Base-by-base conservation (phyloP, 2,329 filamentous ascomycete genomes). In the Zymoseptoria crescenta region DNA sequence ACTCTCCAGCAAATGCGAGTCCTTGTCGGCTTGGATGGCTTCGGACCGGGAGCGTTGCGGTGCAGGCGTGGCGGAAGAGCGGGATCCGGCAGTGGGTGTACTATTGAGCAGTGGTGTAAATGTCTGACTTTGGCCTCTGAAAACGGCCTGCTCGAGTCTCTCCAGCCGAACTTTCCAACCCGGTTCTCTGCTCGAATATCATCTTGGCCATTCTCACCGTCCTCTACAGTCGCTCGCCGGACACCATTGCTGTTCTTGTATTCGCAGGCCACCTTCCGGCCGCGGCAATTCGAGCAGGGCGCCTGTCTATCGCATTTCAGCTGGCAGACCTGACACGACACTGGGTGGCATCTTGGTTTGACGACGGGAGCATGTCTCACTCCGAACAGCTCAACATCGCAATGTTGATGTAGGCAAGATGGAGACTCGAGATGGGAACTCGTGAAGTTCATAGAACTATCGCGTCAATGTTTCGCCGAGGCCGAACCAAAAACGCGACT, bases 241-340 rank as follows among this genome's bases (percentile, higher is more conserved):
- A 60, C 50, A 8, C 56, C 54, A 41, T 59, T 16, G 3, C 35
- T 9, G 16, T 41, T 41, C 41, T 64, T 54, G 41, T 59, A 66
- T 16, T 59, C 57, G 52, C 67, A 69, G 9, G 50, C 27, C 8
- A 66, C 48, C 5, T 58, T 56, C 3, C 67, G 60, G 48, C 58
- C 59, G n/a, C 59, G 50, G 45, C 68, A 70, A 48, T 68, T 69
- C 8, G 63, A 65, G 55, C 68, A 70, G 24, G 65, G 67, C 29
- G 49, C 52, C 28, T 61, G 52, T 10, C 60, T 57, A 30, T 64
- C 62, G 45, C 62, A 64, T n/a, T 59, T 64, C 49, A 64, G 53
- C 55, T 64, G 60, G 48, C 62, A 64, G 8, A 61, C 51, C 50
- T 65, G 56, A 54, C 68, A 70, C 10, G 65, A 67, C 1, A 68